These are phyloP conservation scores for Austroboletus niveus DNA, from an alignment of 1,284 basidiomycete genomes.

Conservation along the genomic window DNA sequence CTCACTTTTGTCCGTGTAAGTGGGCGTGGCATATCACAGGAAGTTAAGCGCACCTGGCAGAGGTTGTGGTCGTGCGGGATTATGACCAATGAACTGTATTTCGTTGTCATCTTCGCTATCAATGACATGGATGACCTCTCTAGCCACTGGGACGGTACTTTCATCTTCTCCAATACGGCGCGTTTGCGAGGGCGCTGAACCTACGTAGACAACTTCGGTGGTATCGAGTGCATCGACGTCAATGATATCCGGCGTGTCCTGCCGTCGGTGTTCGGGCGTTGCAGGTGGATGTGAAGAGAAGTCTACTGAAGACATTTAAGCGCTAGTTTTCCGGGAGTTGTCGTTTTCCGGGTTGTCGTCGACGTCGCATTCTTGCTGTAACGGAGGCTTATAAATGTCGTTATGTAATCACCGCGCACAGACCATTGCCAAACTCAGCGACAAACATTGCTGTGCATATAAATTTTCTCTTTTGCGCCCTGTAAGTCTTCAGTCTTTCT, in stretches of 20 bases:
- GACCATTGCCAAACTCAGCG: conserved; percentile 31
- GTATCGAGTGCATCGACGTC: conserved; percentile 40
- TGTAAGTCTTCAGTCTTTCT: background rate
- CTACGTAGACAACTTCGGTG: conserved; percentile 26
- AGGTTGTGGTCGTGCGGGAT: conserved; percentile 15
- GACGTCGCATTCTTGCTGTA: conserved; percentile 11
- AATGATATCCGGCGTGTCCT: conserved; percentile 34
- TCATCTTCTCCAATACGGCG: conserved; percentile 22
- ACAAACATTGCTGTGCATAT: conserved; percentile 22
- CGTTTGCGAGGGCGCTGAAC: conserved; percentile 29
- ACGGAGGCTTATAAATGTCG: conserved; percentile 12
- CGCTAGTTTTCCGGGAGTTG: conserved; percentile 1
- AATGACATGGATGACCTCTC: conserved; percentile 35
- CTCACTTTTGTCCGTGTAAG: conserved; percentile 6
- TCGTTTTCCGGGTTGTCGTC: conserved; percentile 18
- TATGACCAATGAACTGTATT: conserved; percentile 27
- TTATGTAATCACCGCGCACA: conserved; percentile 31
- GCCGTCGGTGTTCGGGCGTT: conserved; percentile 14
- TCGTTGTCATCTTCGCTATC: conserved; percentile 45
- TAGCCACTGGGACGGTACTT: conserved; percentile 11
- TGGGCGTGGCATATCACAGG: background rate
- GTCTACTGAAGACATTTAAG: conserved; percentile 23
- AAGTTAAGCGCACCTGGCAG: conserved; percentile 20
- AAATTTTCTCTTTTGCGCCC: conserved; percentile 18
- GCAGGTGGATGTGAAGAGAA: conserved; percentile 4